Evolutionary conservation across 2,329 filamentous ascomycete genomes (phyloP).

Genomic region (Arthrobotrys pseudoclavata): DNA sequence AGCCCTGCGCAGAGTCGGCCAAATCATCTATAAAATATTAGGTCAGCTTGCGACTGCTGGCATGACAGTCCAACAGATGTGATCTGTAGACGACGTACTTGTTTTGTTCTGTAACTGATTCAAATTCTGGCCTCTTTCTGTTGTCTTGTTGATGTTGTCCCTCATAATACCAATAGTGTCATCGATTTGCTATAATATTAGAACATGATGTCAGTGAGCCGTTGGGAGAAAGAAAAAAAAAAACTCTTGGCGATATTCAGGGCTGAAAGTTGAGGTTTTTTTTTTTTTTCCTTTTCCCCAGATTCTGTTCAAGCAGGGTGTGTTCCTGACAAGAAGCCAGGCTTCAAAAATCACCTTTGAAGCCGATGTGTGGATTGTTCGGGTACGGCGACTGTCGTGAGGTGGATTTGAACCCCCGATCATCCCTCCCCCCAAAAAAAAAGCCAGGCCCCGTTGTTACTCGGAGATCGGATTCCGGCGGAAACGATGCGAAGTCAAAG

Average conservation of each 20-base stretch:
- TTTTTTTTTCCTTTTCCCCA: background rate
- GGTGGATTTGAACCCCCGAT: slow-evolving; percentile 19
- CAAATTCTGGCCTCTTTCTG: slow-evolving; percentile 88
- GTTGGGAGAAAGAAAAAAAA: background rate
- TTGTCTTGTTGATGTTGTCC: slow-evolving; percentile 97
- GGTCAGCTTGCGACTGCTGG: slow-evolving; percentile 24
- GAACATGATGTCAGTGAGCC: slow-evolving; percentile 33
- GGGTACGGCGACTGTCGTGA: background rate
- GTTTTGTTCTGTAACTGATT: slow-evolving; percentile 94
- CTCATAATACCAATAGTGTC: slow-evolving; percentile 95
- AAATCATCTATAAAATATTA: slow-evolving; percentile 76
- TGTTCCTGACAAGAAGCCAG: background rate
- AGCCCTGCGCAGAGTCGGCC: slow-evolving; percentile 90
- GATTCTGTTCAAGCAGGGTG: background rate
- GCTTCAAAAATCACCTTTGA: background rate
- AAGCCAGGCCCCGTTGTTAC: background rate
- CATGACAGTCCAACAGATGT: background rate
- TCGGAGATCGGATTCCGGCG: background rate
- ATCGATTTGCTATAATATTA: slow-evolving; percentile 86
- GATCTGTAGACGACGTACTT: slow-evolving; percentile 58
- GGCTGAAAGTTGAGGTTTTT: slow-evolving; percentile 1
- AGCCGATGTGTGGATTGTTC: background rate
- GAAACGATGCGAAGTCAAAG: background rate
- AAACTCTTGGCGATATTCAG: background rate
- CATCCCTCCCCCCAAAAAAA: background rate